Evolutionary conservation across 148 eudicot species (phyloP).

Genomic region (Agrostemma githago): DNA sequence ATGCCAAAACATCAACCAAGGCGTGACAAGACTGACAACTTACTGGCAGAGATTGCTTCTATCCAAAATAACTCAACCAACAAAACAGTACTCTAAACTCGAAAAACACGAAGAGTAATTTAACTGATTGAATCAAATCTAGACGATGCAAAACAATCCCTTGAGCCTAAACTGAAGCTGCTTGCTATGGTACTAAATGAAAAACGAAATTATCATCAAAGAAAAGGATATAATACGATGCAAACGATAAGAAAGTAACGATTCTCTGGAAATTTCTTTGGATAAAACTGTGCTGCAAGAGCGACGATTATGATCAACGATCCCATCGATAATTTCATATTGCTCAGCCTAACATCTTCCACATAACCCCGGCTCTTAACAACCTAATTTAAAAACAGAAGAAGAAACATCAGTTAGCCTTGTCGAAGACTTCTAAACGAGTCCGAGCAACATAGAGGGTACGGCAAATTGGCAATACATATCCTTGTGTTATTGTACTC

Average conservation of each 20-base stretch:
- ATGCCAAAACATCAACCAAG: constrained; percentile 17
- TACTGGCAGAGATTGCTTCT: not conserved
- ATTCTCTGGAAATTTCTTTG: constrained; percentile 81
- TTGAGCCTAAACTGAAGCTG: not conserved
- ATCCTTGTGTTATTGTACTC: too few relatives aligned
- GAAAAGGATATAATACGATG: constrained; percentile 81
- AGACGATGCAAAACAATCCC: not conserved
- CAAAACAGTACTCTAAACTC: not conserved
- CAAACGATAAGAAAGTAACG: constrained; percentile 59
- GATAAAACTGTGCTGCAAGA: constrained; percentile 80
- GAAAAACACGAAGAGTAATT: not conserved
- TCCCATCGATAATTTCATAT: constrained; percentile 64
- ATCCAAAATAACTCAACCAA: not conserved
- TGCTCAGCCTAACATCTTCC: constrained; percentile 88
- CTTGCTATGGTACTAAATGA: not conserved
- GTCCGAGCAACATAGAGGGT: not conserved
- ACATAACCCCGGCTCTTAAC: constrained; percentile 63
- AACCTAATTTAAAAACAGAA: constrained; percentile 35
- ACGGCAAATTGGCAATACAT: too few relatives aligned
- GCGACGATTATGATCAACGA: constrained; percentile 63
- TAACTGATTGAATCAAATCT: not conserved
- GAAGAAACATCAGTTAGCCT: not conserved
- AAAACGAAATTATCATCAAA: constrained; percentile 1
- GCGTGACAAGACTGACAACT: not conserved
- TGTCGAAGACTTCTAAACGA: not conserved